phyloP scores from a whole-genome alignment of 768 basidiomycete species.

The Rhodotorula diobovata region DNA sequence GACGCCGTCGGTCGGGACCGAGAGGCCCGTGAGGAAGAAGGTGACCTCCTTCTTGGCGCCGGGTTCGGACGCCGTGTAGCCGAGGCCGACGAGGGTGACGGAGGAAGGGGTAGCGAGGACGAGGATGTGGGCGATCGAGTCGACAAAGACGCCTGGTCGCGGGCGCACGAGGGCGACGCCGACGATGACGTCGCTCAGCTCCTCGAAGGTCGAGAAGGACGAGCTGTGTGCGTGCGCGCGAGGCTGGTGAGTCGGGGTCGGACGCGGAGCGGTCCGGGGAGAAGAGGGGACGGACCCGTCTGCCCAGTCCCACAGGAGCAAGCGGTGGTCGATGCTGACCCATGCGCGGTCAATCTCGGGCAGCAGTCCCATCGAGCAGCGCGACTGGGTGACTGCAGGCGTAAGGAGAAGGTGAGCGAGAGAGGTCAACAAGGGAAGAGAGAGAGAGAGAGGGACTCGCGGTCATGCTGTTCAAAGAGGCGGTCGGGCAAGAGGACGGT shows the following conservation, averaged over 20 bases:
- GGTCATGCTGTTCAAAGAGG: constrained; percentile 41
- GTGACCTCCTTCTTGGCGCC: constrained; percentile 65
- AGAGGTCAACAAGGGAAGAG: not conserved
- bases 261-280: not conserved
- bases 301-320: constrained; percentile 94
- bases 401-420: no score
- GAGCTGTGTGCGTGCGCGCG: constrained; percentile 53
- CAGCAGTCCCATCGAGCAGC: constrained; percentile 54
- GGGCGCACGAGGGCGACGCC: constrained; percentile 83
- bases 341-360: constrained; percentile 90
- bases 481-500: constrained; percentile 40
- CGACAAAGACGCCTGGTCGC: constrained; percentile 76
- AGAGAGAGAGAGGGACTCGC: not conserved
- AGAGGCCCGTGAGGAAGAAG: constrained; percentile 84
- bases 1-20: constrained; percentile 64
- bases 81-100: constrained; percentile 75
- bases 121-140: constrained; percentile 81
- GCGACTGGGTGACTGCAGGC: constrained; percentile 28
- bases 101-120: constrained; percentile 83
- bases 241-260: not conserved
- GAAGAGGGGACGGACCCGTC: constrained; percentile 65
- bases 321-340: constrained; percentile 88
- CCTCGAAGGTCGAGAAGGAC: constrained; percentile 84
- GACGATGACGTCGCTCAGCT: constrained; percentile 83
- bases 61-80: constrained; percentile 46